Evolutionary conservation across 1,284 basidiomycete genomes (phyloP), one percentile per base, ranked within the genome.

Genomic region (Ustilago hordei): DNA sequence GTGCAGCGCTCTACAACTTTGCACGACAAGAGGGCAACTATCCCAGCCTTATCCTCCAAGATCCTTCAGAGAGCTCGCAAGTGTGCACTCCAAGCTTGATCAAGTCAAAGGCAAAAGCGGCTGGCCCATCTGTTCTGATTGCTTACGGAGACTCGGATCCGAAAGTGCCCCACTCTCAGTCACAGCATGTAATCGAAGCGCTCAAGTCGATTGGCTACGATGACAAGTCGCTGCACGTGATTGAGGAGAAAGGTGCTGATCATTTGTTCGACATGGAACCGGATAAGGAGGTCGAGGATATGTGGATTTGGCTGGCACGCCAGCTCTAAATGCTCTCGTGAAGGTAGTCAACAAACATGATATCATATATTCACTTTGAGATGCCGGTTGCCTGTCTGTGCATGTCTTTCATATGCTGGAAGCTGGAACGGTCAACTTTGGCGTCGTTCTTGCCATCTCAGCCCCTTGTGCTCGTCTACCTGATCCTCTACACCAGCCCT

Each of bases 401-500:
- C 11, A 45, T 19, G n/a, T 19, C 8, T 41, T 12, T 6, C 13
- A 15, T 28, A 28, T 28, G 23, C 23, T 28, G 23, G 23, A 28
- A 28, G 3, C 23, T 28, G 23, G 23, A 28, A 28, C 55, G 36
- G 23, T n/a, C 54, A 43, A 6, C 15, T 5, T 39, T 61, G 60
- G 52, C 41, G 39, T 28, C 23, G 23, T 28, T 28, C 48, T 5
- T 50, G 45, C 19, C 23, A 19, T 23, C 23, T 28, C 23, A 28
- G 48, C 28, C 47, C n/a, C 19, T n/a, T 19, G n/a, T 50, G 43
- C 43, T 15, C 43, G n/a, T 50, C 2, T 97, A 97, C 86, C 89
- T 97, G 54, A 90, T 91, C 9, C 88, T 98, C 64, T 88, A 90
- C 80, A 95, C 95, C 3, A 89, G 91, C 15, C 72, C 76, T 8